These are phyloP conservation scores for Penicillium sp. DNA, from an alignment of 2,329 filamentous ascomycete species.

Conservation along the genomic window DNA sequence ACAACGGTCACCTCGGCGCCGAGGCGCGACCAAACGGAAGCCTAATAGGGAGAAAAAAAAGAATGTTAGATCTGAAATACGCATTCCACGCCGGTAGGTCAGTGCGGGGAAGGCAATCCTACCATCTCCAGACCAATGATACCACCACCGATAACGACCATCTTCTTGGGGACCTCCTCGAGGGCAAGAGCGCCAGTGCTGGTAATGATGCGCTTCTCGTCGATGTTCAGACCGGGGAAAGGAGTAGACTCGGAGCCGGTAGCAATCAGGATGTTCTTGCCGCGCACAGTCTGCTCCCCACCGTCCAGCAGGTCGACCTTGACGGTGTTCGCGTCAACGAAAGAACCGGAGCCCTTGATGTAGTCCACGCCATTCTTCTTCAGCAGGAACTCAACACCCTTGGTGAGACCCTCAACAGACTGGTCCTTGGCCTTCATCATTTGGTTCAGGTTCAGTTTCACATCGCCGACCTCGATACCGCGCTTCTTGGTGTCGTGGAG, in stretches of 20 bases:
- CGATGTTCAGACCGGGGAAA: slow-evolving; percentile 91
- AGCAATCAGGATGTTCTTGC: slow-evolving; percentile 97
- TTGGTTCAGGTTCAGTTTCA: slow-evolving; percentile 89
- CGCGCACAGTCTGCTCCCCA: slow-evolving; percentile 79
- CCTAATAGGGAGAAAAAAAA: slow-evolving; percentile 41
- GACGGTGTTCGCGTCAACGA: slow-evolving; percentile 85
- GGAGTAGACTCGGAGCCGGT: slow-evolving; percentile 94
- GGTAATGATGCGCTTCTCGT: slow-evolving; percentile 95
- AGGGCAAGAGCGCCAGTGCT: slow-evolving; percentile 92
- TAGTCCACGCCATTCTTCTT: slow-evolving; percentile 99
- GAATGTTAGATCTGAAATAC: slow-evolving; percentile 7
- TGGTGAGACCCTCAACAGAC: slow-evolving; percentile 83
- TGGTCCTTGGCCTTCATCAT: slow-evolving; percentile 99
- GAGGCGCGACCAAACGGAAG: slow-evolving; percentile 91
- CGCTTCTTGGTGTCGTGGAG: slow-evolving; percentile 95
- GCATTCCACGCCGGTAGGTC: background rate
- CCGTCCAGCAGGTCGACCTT: slow-evolving; percentile 88
- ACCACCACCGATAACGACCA: slow-evolving; percentile 96
- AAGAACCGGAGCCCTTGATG: slow-evolving; percentile 86
- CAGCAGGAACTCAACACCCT: slow-evolving; percentile 95
- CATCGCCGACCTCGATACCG: slow-evolving; percentile 95
- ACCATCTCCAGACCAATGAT: slow-evolving; percentile 99
- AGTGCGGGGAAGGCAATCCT: slow-evolving; percentile 19
- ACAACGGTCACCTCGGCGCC: slow-evolving; percentile 95
- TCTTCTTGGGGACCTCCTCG: slow-evolving; percentile 86